These are phyloP conservation scores for Naganishia onofrii DNA, from an alignment of 768 basidiomycete species.

Conservation along the genomic window DNA sequence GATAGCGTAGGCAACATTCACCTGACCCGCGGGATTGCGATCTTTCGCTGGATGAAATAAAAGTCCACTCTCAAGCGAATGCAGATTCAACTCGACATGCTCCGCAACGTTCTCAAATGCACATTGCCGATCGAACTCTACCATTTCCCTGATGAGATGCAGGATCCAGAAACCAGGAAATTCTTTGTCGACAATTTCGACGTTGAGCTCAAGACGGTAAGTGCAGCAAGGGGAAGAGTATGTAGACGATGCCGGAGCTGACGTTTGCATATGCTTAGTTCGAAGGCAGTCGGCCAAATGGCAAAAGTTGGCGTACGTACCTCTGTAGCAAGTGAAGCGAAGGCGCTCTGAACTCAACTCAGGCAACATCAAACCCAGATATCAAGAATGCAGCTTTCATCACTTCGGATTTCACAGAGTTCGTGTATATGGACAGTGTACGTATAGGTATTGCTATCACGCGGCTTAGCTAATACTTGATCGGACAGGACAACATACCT, in stretches of 20 bases:
- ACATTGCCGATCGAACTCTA: constrained; percentile 55
- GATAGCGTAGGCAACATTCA: neutral
- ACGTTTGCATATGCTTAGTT: neutral
- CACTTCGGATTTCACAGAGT: constrained; percentile 46
- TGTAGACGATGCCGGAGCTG: neutral
- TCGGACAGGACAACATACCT: constrained; percentile 53
- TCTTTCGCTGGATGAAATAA: neutral
- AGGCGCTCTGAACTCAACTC: neutral
- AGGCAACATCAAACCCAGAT: constrained; percentile 12
- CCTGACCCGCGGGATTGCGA: too few relatives aligned
- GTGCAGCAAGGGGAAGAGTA: constrained; percentile 20
- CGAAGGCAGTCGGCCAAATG: constrained; percentile 27
- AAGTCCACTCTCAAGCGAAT: constrained; percentile 51
- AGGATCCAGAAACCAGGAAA: constrained; percentile 34
- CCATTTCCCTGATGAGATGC: constrained; percentile 54
- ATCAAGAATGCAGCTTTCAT: constrained; percentile 50
- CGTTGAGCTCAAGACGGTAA: constrained; percentile 45
- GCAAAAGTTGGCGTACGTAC: constrained; percentile 44
- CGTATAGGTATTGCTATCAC: constrained; percentile 18
- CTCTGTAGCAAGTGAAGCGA: neutral
- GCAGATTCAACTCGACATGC: constrained; percentile 51
- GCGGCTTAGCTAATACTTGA: neutral
- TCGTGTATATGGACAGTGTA: constrained; percentile 49
- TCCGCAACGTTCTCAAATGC: constrained; percentile 50
- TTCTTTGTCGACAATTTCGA: constrained; percentile 46